Conservation (phyloP, 345 rosid genomes). For the Populus ilicifolia region DNA sequence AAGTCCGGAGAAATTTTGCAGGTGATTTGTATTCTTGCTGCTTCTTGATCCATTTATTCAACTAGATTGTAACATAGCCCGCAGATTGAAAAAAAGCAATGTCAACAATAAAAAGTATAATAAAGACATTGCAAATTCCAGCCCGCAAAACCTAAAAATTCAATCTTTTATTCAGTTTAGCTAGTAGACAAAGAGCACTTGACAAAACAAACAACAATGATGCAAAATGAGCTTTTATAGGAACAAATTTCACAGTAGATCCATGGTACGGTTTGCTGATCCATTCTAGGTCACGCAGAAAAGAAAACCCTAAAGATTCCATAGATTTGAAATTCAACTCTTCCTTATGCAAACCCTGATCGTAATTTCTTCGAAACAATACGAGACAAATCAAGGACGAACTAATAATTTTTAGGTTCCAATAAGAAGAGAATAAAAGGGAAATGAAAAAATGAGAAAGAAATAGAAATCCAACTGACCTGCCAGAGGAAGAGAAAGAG, state of each 20-base stretch:
- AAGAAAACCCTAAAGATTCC: not conserved
- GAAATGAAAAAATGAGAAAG: not conserved
- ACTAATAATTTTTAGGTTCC: not conserved
- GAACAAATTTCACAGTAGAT: not conserved
- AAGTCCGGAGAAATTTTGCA: not conserved
- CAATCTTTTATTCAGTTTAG: not conserved
- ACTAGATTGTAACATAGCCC: not conserved
- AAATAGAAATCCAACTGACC: not conserved
- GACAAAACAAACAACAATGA: not conserved
- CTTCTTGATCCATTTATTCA: not conserved
- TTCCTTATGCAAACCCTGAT: not conserved
- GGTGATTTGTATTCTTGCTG: not conserved
- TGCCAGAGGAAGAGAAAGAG: not conserved
- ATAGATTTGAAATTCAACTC: not conserved
- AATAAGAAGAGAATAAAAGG: not conserved
- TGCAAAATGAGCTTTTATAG: not conserved
- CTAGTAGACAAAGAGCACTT: not conserved
- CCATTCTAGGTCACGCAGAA: not conserved
- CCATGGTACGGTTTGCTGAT: not conserved
- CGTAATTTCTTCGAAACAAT: not conserved
- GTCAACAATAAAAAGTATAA: not conserved
- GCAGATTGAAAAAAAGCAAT: not conserved
- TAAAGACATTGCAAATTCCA: not conserved
- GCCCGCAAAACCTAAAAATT: not conserved
- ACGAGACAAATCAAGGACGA: not conserved